These are phyloP conservation scores for Fusarium sp. DNA, from an alignment of 2,329 filamentous ascomycete species.

Conservation along the genomic window DNA sequence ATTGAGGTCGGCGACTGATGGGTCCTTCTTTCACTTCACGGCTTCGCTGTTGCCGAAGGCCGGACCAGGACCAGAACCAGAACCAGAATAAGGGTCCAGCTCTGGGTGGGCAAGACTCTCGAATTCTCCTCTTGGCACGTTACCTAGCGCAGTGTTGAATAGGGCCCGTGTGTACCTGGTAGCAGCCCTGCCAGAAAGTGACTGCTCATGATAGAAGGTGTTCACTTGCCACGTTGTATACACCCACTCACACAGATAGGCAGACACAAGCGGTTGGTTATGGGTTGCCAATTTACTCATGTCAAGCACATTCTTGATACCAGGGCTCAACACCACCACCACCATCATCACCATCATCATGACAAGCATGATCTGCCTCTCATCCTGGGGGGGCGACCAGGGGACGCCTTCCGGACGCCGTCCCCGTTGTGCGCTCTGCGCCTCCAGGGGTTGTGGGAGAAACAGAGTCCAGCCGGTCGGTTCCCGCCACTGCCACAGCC, in stretches of 20 bases:
- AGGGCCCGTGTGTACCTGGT: conserved; percentile 27
- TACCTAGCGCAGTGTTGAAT: background rate
- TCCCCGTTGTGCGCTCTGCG: conserved; percentile 39
- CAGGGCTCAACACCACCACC: conserved; percentile 1
- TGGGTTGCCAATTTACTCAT: background rate
- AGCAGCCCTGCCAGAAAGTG: conserved; percentile 6
- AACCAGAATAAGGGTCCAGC: conserved; percentile 32
- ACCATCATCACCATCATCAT: conserved; percentile 22
- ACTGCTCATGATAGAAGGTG: conserved; percentile 16
- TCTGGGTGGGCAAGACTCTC: conserved; percentile 11
- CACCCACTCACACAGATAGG: conserved; percentile 15
- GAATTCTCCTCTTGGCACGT: conserved; percentile 10
- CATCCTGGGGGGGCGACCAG: conserved; percentile 19
- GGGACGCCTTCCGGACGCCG: conserved; percentile 39
- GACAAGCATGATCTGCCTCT: conserved; percentile 32
- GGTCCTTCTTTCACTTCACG: background rate
- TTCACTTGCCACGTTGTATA: conserved; percentile 34
- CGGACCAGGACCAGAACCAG: conserved; percentile 17
- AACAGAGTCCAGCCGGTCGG: conserved; percentile 40
- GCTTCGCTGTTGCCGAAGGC: conserved; percentile 18
- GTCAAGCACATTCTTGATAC: conserved; percentile 6
- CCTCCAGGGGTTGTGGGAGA: conserved; percentile 37
- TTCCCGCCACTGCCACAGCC: conserved; percentile 39
- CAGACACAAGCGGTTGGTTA: conserved; percentile 5
- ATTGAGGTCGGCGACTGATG: background rate